Evolutionary conservation across 352 stramenopile genomes (phyloP).

Genomic region (Phytophthora ramorum): DNA sequence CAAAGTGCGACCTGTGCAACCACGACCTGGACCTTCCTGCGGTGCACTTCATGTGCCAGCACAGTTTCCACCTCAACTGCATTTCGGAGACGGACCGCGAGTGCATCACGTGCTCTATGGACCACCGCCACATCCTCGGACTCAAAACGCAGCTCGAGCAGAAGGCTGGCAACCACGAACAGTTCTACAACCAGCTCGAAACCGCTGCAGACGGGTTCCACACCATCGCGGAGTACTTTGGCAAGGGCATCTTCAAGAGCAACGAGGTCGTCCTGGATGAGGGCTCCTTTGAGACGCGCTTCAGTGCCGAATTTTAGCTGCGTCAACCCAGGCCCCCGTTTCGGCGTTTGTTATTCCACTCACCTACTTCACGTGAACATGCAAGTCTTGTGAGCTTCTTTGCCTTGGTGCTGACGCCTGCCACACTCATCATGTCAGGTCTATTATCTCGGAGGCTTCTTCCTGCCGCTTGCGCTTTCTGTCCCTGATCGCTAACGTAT

Average conservation of each 20-base stretch:
- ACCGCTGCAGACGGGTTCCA: constrained; percentile 89
- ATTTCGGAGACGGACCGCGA: constrained; percentile 91
- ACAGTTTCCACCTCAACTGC: constrained; percentile 92
- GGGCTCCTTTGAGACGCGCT: constrained; percentile 73
- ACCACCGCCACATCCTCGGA: constrained; percentile 85
- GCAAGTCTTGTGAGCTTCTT: constrained; percentile 13
- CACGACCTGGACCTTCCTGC: constrained; percentile 91
- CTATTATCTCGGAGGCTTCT: constrained; percentile 27
- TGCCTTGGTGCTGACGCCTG: too few relatives aligned
- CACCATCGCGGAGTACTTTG: constrained; percentile 93
- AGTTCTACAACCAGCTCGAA: constrained; percentile 94
- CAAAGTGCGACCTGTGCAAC: constrained; percentile 91
- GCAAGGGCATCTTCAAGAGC: constrained; percentile 93
- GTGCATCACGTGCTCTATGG: constrained; percentile 89
- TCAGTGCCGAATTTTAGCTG: constrained; percentile 86
- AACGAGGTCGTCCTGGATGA: constrained; percentile 72
- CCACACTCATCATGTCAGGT: constrained; percentile 31
- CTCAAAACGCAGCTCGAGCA: constrained; percentile 90
- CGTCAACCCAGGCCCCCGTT: neutral
- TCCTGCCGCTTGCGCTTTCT: constrained; percentile 25
- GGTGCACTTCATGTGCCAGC: constrained; percentile 92
- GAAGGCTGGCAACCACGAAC: constrained; percentile 91
- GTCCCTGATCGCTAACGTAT: neutral
- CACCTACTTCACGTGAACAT: constrained; percentile 15
- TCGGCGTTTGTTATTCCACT: constrained; percentile 21